Evolutionary conservation across 768 basidiomycete species (phyloP), one percentile per base, ranked within the genome.

Genomic region (Nidula microcarpa): DNA sequence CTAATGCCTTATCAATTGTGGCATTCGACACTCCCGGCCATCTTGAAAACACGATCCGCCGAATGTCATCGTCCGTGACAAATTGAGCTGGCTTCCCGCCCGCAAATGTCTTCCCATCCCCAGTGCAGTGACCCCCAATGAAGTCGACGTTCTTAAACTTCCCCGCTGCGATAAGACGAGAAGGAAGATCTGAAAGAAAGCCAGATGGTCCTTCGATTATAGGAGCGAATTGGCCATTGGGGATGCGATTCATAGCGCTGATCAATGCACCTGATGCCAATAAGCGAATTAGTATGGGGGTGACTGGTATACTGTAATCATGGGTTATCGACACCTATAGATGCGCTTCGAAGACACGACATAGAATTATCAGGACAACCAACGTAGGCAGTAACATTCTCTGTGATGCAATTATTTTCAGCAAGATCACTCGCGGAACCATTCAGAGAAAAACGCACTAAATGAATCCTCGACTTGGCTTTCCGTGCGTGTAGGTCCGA

Each of bases 31-130:
- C 67, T 11, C 63, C 61, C 8, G 70, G 68, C 68, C 68, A 74
- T 36, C 70, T 61, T 3, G 62, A 57, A 51, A 74, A 72, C 5
- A 71, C 61, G 6, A 67, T 51, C n/a, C 57, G 56, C 11, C 69
- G 63, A 7, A 75, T 61, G 52, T 77, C 73, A 3, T 70, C 71
- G n/a, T 75, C 74, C 3, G 73, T 73, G 6, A 67, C 56, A 43
- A 75, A 72, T 4, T 73, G 64, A 4, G 59, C 58, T 0, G 76
- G 74, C 23, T 59, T 61, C 11, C 71, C 72, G 11, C 62, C 68
- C 5, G 68, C 72, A 51, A 76, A 76, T 4, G 73, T 73, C 33
- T 66, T 70, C 5, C 75, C 73, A 50, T 77, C 75, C 14, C 73
- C 73, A 0, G 73, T 72, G 50, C 74, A 75, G 53, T 76, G 75